Evolutionary conservation across 805 yeast species (phyloP).

Genomic region (Candida andamanensis): DNA sequence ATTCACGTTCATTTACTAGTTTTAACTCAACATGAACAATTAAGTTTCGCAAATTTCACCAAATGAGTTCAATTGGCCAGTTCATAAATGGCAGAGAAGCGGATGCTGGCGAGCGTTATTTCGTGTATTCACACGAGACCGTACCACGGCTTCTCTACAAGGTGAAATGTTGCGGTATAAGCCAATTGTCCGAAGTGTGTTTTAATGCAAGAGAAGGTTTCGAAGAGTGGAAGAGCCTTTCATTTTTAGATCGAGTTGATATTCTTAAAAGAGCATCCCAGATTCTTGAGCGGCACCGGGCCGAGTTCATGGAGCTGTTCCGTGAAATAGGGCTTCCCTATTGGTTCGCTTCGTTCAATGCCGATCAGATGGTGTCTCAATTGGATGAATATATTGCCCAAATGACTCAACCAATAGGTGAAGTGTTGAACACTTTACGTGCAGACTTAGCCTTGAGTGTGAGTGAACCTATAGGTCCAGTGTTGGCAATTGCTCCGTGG

Average conservation of each 20-base stretch:
- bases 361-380: conserved; percentile 21
- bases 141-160: too few relatives aligned
- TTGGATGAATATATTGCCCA: conserved; percentile 23
- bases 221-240: conserved; percentile 18
- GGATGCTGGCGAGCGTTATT: too few relatives aligned
- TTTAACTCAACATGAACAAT: too few relatives aligned
- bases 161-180: conserved; percentile 3
- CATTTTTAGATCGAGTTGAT: conserved; percentile 13
- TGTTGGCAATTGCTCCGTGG: conserved; percentile 45
- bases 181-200: conserved; percentile 13
- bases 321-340: conserved; percentile 29
- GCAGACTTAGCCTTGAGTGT: conserved; percentile 23
- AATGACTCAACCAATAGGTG: conserved; percentile 17
- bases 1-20: too few relatives aligned
- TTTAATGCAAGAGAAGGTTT: conserved; percentile 21
- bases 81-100: too few relatives aligned
- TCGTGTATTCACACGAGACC: too few relatives aligned
- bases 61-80: too few relatives aligned
- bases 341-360: conserved; percentile 34
- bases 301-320: conserved; percentile 15
- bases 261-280: conserved; percentile 17
- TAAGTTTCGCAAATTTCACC: too few relatives aligned
- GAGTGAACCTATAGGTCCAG: conserved; percentile 41
- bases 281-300: conserved; percentile 11
- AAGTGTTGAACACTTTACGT: conserved; percentile 4